Percentiles rank a stretch among this genome's conserved stretches.
These are phyloP conservation scores for Fonsecaea nubica DNA, from an alignment of 2,329 filamentous ascomycete genomes.

Conservation along the genomic window DNA sequence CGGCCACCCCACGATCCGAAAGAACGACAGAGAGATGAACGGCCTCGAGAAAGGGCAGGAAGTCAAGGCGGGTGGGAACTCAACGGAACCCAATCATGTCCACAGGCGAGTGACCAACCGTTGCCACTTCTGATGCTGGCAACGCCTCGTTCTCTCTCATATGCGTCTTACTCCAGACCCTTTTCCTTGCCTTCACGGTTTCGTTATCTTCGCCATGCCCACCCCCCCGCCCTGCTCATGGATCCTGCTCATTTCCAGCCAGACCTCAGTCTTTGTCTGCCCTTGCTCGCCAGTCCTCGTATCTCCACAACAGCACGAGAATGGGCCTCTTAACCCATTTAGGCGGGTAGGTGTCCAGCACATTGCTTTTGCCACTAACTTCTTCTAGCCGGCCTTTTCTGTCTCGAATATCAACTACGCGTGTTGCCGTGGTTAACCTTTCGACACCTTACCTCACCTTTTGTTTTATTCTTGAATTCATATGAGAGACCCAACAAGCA, in stretches of 20 bases:
- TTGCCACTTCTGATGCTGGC: slow-evolving; percentile 25
- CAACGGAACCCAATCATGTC: slow-evolving; percentile 10
- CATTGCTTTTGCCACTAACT: slow-evolving; percentile 13
- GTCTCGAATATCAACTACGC: slow-evolving; percentile 32
- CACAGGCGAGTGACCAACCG: slow-evolving; percentile 23
- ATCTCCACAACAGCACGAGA: slow-evolving; percentile 25
- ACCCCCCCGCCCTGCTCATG: slow-evolving; percentile 14
- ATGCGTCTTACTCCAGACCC: slow-evolving; percentile 19
- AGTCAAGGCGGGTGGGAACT: slow-evolving; percentile 6
- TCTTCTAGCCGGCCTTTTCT: slow-evolving; percentile 5
- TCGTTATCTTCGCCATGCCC: slow-evolving; percentile 16
- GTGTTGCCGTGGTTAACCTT: slow-evolving; percentile 31
- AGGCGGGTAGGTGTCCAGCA: slow-evolving; percentile 11
- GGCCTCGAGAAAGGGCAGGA: slow-evolving; percentile 1
- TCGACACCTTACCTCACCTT: slow-evolving; percentile 26
- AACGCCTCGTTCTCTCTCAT: slow-evolving; percentile 24
- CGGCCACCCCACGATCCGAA: slow-evolving; percentile 25
- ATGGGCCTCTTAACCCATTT: slow-evolving; percentile 14
- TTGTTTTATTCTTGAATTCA: slow-evolving; percentile 24
- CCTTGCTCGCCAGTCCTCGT: slow-evolving; percentile 25
- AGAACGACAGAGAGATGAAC: slow-evolving; percentile 13
- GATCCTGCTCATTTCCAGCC: slow-evolving; percentile 15
- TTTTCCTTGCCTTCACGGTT: slow-evolving; percentile 14
- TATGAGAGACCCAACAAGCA: slow-evolving; percentile 15
- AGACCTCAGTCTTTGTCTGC: slow-evolving; percentile 20